These are phyloP conservation scores for Pyrus bretschneideri DNA, from an alignment of 306 rosid genomes.

Conservation along the genomic window DNA sequence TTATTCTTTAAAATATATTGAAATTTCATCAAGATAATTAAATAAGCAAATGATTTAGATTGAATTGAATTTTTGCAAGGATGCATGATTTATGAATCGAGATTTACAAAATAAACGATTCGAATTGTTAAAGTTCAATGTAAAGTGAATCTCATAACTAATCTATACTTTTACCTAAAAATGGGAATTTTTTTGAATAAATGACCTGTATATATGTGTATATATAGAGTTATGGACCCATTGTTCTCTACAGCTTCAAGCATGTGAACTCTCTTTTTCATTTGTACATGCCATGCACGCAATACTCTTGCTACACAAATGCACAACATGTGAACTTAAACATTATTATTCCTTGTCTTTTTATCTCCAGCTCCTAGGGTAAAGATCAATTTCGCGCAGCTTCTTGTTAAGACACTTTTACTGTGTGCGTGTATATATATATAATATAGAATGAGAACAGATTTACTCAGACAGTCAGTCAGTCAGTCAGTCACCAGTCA, in stretches of 20 bases:
- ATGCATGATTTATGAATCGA: too few relatives aligned
- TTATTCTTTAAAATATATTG: too few relatives aligned
- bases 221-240: background rate
- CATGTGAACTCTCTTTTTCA: background rate
- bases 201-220: rapidly evolving
- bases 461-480: background rate
- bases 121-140: too few relatives aligned
- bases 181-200: too few relatives aligned
- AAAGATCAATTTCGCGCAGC: too few relatives aligned
- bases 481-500: background rate
- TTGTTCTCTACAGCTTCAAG: background rate
- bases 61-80: too few relatives aligned
- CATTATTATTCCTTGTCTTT: background rate
- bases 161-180: too few relatives aligned
- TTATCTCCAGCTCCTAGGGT: background rate
- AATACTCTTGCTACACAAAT: background rate
- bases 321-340: background rate
- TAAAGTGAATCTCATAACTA: too few relatives aligned
- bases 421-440: background rate
- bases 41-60: too few relatives aligned
- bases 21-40: too few relatives aligned
- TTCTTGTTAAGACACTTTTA: too few relatives aligned
- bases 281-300: background rate
- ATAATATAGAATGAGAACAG: background rate
- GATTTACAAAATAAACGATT: too few relatives aligned